These are phyloP conservation scores for Hanseniaspora vineae DNA, from an alignment of 805 yeast genomes.

Conservation along the genomic window DNA sequence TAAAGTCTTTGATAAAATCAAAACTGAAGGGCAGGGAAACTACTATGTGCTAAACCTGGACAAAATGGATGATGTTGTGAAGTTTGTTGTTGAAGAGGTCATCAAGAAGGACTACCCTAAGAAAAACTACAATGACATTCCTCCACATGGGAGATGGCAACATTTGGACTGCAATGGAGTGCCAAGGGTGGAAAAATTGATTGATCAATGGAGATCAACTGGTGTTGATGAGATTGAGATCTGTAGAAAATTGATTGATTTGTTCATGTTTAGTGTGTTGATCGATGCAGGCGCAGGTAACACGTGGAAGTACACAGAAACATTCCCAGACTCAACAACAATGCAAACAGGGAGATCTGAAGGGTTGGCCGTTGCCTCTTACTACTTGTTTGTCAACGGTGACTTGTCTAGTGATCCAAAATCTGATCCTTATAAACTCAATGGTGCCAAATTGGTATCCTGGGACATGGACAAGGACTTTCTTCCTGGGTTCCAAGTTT, in stretches of 20 bases:
- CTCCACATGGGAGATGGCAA: slow-evolving; percentile 60
- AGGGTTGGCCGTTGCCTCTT: slow-evolving; percentile 51
- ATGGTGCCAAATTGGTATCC: slow-evolving; percentile 27
- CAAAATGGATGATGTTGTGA: slow-evolving; percentile 30
- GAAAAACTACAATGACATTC: slow-evolving; percentile 32
- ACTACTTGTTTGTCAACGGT: slow-evolving; percentile 41
- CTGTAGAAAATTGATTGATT: slow-evolving; percentile 41
- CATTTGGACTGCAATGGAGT: slow-evolving; percentile 43
- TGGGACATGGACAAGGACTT: slow-evolving; percentile 26
- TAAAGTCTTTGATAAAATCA: slow-evolving; percentile 30
- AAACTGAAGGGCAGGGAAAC: slow-evolving; percentile 19
- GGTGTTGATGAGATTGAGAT: slow-evolving; percentile 28
- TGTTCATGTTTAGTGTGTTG: slow-evolving; percentile 46
- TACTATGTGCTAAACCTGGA: slow-evolving; percentile 32
- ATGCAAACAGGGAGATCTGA: slow-evolving; percentile 34
- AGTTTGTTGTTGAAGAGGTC: slow-evolving; percentile 31
- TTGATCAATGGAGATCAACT: slow-evolving; percentile 27
- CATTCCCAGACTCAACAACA: slow-evolving; percentile 13
- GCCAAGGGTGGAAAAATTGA: slow-evolving; percentile 31
- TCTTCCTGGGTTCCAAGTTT: slow-evolving; percentile 35
- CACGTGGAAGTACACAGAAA: slow-evolving; percentile 37
- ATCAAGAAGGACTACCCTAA: slow-evolving; percentile 32
- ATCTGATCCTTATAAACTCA: slow-evolving; percentile 29
- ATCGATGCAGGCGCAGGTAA: slow-evolving; percentile 63
- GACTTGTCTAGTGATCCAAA: slow-evolving; percentile 26